Conservation (phyloP, 441 rosid species). For the Omphalea diandra region DNA sequence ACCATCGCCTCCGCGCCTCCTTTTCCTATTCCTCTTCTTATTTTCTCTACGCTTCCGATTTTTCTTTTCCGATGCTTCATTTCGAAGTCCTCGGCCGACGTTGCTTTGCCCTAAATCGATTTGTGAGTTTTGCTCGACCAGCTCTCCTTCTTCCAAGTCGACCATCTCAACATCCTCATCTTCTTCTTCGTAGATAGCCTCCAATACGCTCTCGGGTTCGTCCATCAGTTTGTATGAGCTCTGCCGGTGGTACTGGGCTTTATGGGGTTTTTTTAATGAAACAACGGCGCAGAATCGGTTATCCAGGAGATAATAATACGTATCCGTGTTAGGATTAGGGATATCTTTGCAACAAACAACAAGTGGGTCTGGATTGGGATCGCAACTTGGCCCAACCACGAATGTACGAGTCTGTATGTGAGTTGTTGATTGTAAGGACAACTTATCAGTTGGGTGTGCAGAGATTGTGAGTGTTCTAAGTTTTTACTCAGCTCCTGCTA, state of each 20-base stretch:
- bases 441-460: too few species aligned
- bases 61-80: slow-evolving; percentile 35
- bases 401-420: too few species aligned
- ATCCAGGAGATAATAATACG: neutral
- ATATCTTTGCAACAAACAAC: neutral
- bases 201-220: slow-evolving; percentile 54
- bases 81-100: slow-evolving; percentile 18
- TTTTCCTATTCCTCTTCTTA: slow-evolving; percentile 50
- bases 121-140: slow-evolving; percentile 32
- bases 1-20: slow-evolving; percentile 21
- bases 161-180: slow-evolving; percentile 77
- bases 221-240: slow-evolving; percentile 43
- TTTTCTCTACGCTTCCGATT: slow-evolving; percentile 37
- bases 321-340: neutral
- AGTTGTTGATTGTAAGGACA: too few species aligned
- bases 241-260: neutral
- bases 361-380: neutral
- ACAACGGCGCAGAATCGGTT: neutral
- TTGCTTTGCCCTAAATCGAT: slow-evolving; percentile 25
- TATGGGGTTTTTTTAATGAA: neutral
- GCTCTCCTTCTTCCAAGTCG: slow-evolving; percentile 86
- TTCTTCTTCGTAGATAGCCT: slow-evolving; percentile 50
- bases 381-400: too few species aligned
- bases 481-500: too few species aligned
- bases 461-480: too few species aligned